phyloP scores from a whole-genome alignment of 2,329 filamentous ascomycete species.

The Aspergillus uvarum region DNA sequence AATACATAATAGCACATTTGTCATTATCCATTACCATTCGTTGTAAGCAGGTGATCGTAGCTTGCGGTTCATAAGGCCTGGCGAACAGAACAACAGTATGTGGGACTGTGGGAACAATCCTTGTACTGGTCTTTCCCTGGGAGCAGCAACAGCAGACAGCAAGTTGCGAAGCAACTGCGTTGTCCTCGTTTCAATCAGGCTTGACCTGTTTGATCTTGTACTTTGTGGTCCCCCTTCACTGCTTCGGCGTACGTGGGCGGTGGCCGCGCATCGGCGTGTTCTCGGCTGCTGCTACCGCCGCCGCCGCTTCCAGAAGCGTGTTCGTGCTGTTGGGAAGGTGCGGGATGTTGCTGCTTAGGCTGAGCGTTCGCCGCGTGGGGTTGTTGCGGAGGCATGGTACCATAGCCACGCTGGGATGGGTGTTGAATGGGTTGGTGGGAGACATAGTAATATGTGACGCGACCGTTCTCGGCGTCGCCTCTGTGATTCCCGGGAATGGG shows the following conservation, averaged over 20 bases:
- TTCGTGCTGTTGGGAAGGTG: slow-evolving; percentile 25
- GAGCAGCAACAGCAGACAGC: background rate
- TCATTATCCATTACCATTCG: slow-evolving; percentile 2
- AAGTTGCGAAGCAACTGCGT: background rate
- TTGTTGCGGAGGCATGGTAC: slow-evolving; percentile 38
- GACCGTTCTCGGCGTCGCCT: slow-evolving; percentile 41
- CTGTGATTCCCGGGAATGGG: slow-evolving; percentile 49
- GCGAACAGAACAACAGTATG: background rate
- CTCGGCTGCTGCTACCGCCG: slow-evolving; percentile 29
- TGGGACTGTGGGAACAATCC: background rate
- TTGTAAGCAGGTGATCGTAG: background rate
- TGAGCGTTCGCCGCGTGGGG: slow-evolving; percentile 17
- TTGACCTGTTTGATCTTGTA: slow-evolving; percentile 63
- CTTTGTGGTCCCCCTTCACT: slow-evolving; percentile 85
- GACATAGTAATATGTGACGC: slow-evolving; percentile 77
- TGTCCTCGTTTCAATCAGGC: background rate
- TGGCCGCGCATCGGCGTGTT: slow-evolving; percentile 41
- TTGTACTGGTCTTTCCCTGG: background rate
- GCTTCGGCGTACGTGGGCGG: slow-evolving; percentile 91
- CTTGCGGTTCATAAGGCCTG: background rate
- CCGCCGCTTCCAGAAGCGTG: slow-evolving; percentile 22
- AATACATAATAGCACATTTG: slow-evolving; percentile 7
- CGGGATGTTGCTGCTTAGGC: slow-evolving; percentile 15
- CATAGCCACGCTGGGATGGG: slow-evolving; percentile 38
- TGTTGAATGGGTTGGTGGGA: slow-evolving; percentile 48